Percentiles rank a stretch among this genome's conserved stretches.
Conservation (phyloP, 2,329 filamentous ascomycete genomes). For the Aspergillus fijiensis region DNA sequence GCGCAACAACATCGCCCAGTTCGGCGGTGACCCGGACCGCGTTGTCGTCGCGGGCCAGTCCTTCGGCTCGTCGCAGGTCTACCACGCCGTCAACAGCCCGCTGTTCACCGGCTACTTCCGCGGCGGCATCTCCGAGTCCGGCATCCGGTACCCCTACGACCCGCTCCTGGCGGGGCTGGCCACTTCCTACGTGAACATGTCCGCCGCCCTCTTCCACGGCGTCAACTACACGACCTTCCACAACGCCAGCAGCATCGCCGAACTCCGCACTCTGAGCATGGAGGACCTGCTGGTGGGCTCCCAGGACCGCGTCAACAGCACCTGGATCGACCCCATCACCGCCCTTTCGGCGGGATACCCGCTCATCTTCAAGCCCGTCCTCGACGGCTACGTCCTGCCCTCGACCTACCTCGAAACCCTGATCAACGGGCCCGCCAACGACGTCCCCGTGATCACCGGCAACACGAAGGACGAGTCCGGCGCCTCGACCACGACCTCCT, state of each 20-base stretch:
- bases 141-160: slow-evolving; percentile 31
- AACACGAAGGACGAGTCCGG: slow-evolving; percentile 30
- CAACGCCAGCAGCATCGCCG: slow-evolving; percentile 42
- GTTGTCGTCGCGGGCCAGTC: slow-evolving; percentile 45
- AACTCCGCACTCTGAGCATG: slow-evolving; percentile 42
- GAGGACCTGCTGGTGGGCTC: slow-evolving; percentile 30
- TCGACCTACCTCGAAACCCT: slow-evolving; percentile 23
- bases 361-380: slow-evolving; percentile 26
- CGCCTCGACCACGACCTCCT: slow-evolving; percentile 18
- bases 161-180: slow-evolving; percentile 26
- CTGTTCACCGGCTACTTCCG: slow-evolving; percentile 32
- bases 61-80: slow-evolving; percentile 32
- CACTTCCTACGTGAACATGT: slow-evolving; percentile 25
- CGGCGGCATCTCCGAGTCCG: slow-evolving; percentile 34
- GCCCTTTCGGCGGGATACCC: slow-evolving; percentile 25
- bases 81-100: slow-evolving; percentile 33
- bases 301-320: slow-evolving; percentile 14
- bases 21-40: slow-evolving; percentile 52
- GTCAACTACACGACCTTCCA: slow-evolving; percentile 37
- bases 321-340: slow-evolving; percentile 17
- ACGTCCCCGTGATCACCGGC: slow-evolving; percentile 32
- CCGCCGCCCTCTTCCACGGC: slow-evolving; percentile 19
- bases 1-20: slow-evolving; percentile 51
- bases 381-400: slow-evolving; percentile 31
- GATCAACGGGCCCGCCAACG: slow-evolving; percentile 14